phyloP scores from a whole-genome alignment of 768 basidiomycete genomes.

The Cytidiella melzeri region DNA sequence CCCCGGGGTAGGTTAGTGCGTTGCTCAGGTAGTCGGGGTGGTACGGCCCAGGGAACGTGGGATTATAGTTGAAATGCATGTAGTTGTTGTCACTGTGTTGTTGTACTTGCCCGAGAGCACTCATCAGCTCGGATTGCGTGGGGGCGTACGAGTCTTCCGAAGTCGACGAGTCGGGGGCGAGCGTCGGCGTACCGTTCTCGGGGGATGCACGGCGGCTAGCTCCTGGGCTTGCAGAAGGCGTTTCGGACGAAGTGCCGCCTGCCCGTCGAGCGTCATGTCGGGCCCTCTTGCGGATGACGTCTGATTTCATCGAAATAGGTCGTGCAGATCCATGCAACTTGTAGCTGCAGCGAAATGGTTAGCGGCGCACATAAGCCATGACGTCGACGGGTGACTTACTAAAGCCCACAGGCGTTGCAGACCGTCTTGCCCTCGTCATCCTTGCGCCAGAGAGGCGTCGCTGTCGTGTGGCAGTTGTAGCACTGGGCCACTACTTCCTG shows the following conservation, averaged over 20 bases:
- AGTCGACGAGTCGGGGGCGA: constrained; percentile 67
- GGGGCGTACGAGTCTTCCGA: constrained; percentile 43
- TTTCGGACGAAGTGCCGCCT: constrained; percentile 50
- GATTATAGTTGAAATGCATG: constrained; percentile 31
- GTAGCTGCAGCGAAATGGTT: constrained; percentile 37
- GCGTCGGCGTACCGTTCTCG: constrained; percentile 48
- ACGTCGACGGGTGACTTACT: constrained; percentile 35
- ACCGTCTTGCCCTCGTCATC: constrained; percentile 90
- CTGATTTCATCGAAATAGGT: constrained; percentile 88
- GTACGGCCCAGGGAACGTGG: constrained; percentile 60
- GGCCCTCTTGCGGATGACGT: constrained; percentile 83
- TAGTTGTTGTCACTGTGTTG: constrained; percentile 19
- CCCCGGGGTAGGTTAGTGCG: constrained; percentile 40
- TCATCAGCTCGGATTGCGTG: constrained; percentile 47
- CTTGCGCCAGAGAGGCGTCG: constrained; percentile 86
- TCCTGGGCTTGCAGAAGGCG: constrained; percentile 70
- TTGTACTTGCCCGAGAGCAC: constrained; percentile 31
- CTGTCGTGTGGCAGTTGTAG: constrained; percentile 86
- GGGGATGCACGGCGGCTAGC: constrained; percentile 72
- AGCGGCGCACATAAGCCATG: not conserved
- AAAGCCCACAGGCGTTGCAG: constrained; percentile 86
- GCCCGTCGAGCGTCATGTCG: constrained; percentile 69
- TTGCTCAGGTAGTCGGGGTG: constrained; percentile 61
- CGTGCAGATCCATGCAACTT: constrained; percentile 82
- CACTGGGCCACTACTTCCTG: constrained; percentile 81